A percentile compares a stretch with the other conserved stretches of the same genome.
Conservation (phyloP, 345 rosid species). For the Mangifera indica region DNA sequence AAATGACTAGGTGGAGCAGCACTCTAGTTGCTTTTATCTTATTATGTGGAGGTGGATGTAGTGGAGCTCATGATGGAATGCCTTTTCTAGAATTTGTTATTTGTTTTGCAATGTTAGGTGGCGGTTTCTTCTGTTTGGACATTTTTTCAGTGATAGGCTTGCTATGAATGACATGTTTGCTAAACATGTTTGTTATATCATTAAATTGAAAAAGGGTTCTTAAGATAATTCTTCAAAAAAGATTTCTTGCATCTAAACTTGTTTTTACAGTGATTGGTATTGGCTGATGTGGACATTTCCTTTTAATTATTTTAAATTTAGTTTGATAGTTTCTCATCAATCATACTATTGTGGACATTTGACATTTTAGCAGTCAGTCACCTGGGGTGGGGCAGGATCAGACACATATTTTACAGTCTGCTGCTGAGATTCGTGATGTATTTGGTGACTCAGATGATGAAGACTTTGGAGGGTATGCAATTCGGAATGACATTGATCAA, state of each 20-base stretch:
- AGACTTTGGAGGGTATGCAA: constrained; percentile 65
- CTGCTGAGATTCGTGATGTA: constrained; percentile 92
- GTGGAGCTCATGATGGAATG: background rate
- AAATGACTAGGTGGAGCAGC: background rate
- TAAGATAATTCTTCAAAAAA: constrained; percentile 12
- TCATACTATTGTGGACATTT: constrained; percentile 4
- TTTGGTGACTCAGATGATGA: constrained; percentile 99
- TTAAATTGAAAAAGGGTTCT: background rate
- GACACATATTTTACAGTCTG: constrained; percentile 51
- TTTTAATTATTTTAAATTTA: too few species aligned
- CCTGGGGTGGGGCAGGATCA: constrained; percentile 70
- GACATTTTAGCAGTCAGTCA: constrained; percentile 45
- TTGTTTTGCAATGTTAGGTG: background rate
- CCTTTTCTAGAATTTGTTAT: background rate
- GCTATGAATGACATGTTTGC: background rate
- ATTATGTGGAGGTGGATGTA: background rate
- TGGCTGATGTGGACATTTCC: constrained; percentile 12
- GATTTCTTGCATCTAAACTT: constrained; percentile 17
- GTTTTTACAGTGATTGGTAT: constrained; percentile 21
- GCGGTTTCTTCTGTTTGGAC: background rate
- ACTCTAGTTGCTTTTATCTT: background rate
- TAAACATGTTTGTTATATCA: background rate
- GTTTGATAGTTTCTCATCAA: too few species aligned
- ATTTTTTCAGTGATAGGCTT: background rate
- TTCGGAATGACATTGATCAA: constrained; percentile 62